Evolutionary conservation across 2,329 filamentous ascomycete species (phyloP).

Genomic region (Zymoseptoria crescenta): DNA sequence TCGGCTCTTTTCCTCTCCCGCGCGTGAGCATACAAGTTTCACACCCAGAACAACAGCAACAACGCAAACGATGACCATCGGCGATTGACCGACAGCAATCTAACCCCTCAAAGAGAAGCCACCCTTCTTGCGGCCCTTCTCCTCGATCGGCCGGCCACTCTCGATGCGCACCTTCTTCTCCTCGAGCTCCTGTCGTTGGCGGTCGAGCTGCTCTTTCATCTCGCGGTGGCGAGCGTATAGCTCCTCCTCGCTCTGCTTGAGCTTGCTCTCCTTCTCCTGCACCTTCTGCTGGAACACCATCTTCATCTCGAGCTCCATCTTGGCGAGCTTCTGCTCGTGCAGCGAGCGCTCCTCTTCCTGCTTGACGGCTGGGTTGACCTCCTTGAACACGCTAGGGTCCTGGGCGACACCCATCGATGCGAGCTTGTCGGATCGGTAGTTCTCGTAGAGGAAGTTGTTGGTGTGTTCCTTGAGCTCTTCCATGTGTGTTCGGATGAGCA

Average conservation of each 20-base stretch:
- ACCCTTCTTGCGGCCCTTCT: conserved; percentile 92
- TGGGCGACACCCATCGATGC: conserved; percentile 97
- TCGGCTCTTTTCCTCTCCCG: background rate
- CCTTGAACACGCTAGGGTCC: conserved; percentile 99
- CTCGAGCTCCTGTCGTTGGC: conserved; percentile 88
- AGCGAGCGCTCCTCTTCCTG: conserved; percentile 97
- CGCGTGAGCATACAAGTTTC: background rate
- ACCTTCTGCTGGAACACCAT: conserved; percentile 99
- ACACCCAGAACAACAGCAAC: background rate
- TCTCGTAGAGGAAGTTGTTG: conserved; percentile 98
- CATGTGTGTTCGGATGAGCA: conserved; percentile 99
- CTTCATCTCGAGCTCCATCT: conserved; percentile 99
- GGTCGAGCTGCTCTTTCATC: conserved; percentile 99
- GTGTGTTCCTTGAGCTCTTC: conserved; percentile 99
- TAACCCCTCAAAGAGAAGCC: conserved; percentile 82
- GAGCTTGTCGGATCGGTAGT: conserved; percentile 99
- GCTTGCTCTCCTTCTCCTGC: conserved; percentile 97
- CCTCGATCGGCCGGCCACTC: conserved; percentile 89
- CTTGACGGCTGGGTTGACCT: conserved; percentile 99
- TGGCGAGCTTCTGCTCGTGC: conserved; percentile 98
- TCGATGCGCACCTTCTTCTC: conserved; percentile 97
- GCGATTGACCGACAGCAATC: background rate
- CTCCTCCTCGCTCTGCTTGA: conserved; percentile 99
- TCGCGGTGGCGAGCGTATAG: conserved; percentile 95
- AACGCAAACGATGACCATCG: background rate